A percentile compares a stretch with the other conserved stretches of the same genome.
Evolutionary conservation across 768 basidiomycete genomes (phyloP).

Genomic region (Dacryopinax spathularia): DNA sequence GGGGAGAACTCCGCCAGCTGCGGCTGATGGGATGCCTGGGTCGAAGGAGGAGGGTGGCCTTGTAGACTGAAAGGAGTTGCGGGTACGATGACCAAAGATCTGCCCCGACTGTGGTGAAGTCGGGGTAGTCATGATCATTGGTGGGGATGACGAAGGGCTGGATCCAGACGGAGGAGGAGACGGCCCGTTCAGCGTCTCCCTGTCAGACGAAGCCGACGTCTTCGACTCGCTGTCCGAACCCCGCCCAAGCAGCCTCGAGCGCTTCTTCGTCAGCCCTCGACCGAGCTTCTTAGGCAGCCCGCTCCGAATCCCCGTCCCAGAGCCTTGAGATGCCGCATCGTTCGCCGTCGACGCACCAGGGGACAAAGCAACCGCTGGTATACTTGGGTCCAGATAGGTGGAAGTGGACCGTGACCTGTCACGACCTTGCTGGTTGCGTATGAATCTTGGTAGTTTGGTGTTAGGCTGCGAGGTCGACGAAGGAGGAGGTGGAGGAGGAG

Average conservation of each 20-base stretch:
- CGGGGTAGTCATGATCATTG: neutral
- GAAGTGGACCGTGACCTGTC: neutral
- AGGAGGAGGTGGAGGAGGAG: neutral
- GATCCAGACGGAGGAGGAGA: neutral
- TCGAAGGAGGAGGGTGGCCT: neutral
- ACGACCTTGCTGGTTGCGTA: neutral
- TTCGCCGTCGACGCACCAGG: neutral
- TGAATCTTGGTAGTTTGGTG: neutral
- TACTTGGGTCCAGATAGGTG: neutral
- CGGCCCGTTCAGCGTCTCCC: neutral
- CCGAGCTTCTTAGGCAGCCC: neutral
- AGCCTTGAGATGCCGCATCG: neutral
- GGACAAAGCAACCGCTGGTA: neutral
- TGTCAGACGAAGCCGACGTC: neutral
- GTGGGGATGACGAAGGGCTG: neutral
- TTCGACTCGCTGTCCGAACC: slow-evolving; percentile 1
- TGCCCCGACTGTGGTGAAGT: neutral
- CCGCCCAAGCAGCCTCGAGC: neutral
- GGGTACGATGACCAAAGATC: neutral
- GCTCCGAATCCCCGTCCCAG: neutral
- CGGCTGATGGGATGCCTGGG: neutral
- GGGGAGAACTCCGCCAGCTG: neutral
- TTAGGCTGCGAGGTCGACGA: neutral
- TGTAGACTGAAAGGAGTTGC: neutral
- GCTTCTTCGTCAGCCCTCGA: neutral